phyloP scores from a whole-genome alignment of 2,329 filamentous ascomycete species.

The Nigrospora oryzae region DNA sequence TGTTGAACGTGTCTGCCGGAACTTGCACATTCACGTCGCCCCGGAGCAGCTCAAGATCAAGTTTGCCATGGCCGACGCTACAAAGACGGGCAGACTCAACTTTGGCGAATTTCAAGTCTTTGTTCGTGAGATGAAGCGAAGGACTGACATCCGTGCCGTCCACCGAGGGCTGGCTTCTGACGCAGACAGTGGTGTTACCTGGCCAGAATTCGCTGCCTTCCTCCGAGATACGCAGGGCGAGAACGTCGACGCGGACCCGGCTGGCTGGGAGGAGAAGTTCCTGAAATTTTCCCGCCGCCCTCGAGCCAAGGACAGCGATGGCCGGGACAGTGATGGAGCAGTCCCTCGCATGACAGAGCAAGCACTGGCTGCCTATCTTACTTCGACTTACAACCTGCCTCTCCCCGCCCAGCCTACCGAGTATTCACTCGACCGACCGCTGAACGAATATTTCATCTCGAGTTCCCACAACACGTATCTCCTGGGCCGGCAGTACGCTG shows the following conservation, averaged over 20 bases:
- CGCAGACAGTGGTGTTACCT: conserved; percentile 55
- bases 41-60: conserved; percentile 63
- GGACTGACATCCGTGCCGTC: conserved; percentile 71
- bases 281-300: conserved; percentile 57
- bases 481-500: conserved; percentile 79
- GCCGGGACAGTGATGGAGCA: conserved; percentile 34
- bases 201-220: conserved; percentile 68
- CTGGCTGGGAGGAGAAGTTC: conserved; percentile 66
- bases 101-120: conserved; percentile 80
- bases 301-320: conserved; percentile 34
- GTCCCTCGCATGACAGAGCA: conserved; percentile 63
- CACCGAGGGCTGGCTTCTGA: conserved; percentile 56
- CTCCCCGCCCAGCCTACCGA: conserved; percentile 52
- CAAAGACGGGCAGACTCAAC: conserved; percentile 57
- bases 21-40: conserved; percentile 85
- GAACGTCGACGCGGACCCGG: conserved; percentile 57
- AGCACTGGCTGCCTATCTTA: conserved; percentile 69
- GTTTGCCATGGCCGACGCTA: conserved; percentile 66
- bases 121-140: conserved; percentile 71
- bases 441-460: conserved; percentile 97
- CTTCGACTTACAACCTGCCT: conserved; percentile 65
- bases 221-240: conserved; percentile 67
- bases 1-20: conserved; percentile 77
- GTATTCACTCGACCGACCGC: conserved; percentile 65
- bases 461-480: conserved; percentile 99